Evolutionary conservation across 1,284 basidiomycete genomes (phyloP), one percentile per base, ranked within the genome.

Genomic region (Apiotrichum porosum): DNA sequence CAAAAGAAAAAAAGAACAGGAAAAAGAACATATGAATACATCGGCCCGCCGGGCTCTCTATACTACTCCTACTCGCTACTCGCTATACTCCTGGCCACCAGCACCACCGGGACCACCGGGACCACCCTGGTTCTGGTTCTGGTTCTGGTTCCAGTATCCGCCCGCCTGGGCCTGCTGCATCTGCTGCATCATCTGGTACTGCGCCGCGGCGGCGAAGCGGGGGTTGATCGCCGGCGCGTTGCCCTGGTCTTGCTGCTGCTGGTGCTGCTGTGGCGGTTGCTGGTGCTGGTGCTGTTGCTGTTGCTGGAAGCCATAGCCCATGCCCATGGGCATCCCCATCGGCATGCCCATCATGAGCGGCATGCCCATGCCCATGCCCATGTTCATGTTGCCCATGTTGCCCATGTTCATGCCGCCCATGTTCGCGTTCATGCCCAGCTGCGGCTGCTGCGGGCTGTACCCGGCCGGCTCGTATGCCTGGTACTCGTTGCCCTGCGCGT

Each of bases 191-290:
- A 60, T 60, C 42, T 56, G 51, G 47, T 63, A 62, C 53, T 65
- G 66, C 35, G 6, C 6, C 26, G 6, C 8, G 8, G 59, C 60
- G 35, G 66, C 67, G 38, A 73, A 71, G 15, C 63, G 46, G 19
- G 71, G 71, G 52, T 73, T 73, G 61, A 71, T 70, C 1, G 66
- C 71, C 4, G 64, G 63, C 22, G 52, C 61, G 35, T 51, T 45
- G 22, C 21, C 46, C 19, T 33, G 28, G 23, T 37, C 38, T 24
- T 38, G 37, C 43, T n/a, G n/a, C n/a, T n/a, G n/a, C n/a, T n/a
- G n/a, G n/a, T 47, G 50, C 24, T 37, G 46, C 21, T 45, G 50
- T 21, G 34, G 33, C 21, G 26, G n/a, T n/a, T n/a, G 34, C 38
- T 45, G 37, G 19, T 14, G 22, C 17, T 10, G n/a, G 33, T 45